Evolutionary conservation across 768 basidiomycete species (phyloP).

Genomic region (Mrakia gelida): DNA sequence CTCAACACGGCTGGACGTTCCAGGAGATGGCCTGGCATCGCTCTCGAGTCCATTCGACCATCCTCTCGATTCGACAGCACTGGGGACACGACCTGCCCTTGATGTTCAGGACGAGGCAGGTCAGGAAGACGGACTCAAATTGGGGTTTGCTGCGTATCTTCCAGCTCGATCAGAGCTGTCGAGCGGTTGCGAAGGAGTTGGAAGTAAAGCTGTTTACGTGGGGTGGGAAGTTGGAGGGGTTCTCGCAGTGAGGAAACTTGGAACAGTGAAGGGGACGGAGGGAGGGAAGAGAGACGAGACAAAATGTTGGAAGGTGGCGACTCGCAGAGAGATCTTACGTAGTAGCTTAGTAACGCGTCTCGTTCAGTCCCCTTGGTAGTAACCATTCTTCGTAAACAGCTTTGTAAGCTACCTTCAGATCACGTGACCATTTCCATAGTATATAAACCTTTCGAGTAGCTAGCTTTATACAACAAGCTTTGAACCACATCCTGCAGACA

Average conservation of each 20-base stretch:
- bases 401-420: too few relatives aligned
- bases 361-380: too few relatives aligned
- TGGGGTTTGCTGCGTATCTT: not conserved
- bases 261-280: too few relatives aligned
- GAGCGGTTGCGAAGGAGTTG: not conserved
- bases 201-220: not conserved
- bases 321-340: too few relatives aligned
- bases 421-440: too few relatives aligned
- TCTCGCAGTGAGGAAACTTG: not conserved
- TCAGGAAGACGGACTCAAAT: not conserved
- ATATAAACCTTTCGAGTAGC: too few relatives aligned
- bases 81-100: not conserved
- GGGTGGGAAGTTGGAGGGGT: not conserved
- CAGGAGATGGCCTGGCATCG: not conserved
- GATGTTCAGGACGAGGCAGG: not conserved
- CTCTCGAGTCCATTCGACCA: not conserved
- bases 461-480: too few relatives aligned
- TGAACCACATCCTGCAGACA: too few relatives aligned
- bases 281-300: too few relatives aligned
- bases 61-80: not conserved
- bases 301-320: too few relatives aligned
- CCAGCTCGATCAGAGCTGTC: not conserved
- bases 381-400: too few relatives aligned
- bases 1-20: not conserved
- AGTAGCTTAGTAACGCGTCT: too few relatives aligned